These are phyloP conservation scores for Lophiotrema nucula DNA, from an alignment of 495 filamentous ascomycete genomes.

Conservation along the genomic window DNA sequence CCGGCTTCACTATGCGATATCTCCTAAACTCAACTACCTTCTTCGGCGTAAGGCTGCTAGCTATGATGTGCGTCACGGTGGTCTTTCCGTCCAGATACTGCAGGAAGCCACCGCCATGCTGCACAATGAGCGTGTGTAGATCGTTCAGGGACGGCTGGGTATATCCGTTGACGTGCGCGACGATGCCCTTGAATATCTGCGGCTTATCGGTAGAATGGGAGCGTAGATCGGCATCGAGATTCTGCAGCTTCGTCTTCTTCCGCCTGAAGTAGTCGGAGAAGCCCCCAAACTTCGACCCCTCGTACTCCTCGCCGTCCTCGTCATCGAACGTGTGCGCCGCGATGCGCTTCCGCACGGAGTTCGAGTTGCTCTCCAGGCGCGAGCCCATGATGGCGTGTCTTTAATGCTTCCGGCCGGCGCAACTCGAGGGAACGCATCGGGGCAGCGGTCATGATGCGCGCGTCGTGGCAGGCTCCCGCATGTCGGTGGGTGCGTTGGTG, in stretches of 20 bases:
- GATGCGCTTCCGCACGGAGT: slow-evolving; percentile 77
- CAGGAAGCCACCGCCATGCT: slow-evolving; percentile 86
- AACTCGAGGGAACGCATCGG: slow-evolving; percentile 7
- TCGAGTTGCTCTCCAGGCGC: slow-evolving; percentile 71
- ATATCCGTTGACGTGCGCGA: slow-evolving; percentile 89
- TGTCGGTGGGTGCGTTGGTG: slow-evolving; percentile 15
- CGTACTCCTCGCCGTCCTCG: slow-evolving; percentile 90
- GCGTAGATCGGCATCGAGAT: slow-evolving; percentile 80
- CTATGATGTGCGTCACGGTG: slow-evolving; percentile 90
- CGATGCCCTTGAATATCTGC: slow-evolving; percentile 82
- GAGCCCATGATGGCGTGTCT: slow-evolving; percentile 66
- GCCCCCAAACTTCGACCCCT: slow-evolving; percentile 79
- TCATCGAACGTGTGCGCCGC: slow-evolving; percentile 64
- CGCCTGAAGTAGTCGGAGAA: slow-evolving; percentile 87
- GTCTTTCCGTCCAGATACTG: slow-evolving; percentile 97
- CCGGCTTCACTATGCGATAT: slow-evolving; percentile 93
- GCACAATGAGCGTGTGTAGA: slow-evolving; percentile 79
- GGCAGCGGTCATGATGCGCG: slow-evolving; percentile 18
- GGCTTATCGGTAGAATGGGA: slow-evolving; percentile 64
- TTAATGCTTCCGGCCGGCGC: slow-evolving; percentile 2
- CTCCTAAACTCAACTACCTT: slow-evolving; percentile 80
- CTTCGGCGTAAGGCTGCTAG: slow-evolving; percentile 83
- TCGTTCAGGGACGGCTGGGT: slow-evolving; percentile 88
- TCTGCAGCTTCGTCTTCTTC: slow-evolving; percentile 95
- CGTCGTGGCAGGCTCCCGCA: slow-evolving; percentile 16